A percentile compares a stretch with the other conserved stretches of the same genome.
Evolutionary conservation across 768 basidiomycete species (phyloP).

Genomic region (Auriscalpium orientale): DNA sequence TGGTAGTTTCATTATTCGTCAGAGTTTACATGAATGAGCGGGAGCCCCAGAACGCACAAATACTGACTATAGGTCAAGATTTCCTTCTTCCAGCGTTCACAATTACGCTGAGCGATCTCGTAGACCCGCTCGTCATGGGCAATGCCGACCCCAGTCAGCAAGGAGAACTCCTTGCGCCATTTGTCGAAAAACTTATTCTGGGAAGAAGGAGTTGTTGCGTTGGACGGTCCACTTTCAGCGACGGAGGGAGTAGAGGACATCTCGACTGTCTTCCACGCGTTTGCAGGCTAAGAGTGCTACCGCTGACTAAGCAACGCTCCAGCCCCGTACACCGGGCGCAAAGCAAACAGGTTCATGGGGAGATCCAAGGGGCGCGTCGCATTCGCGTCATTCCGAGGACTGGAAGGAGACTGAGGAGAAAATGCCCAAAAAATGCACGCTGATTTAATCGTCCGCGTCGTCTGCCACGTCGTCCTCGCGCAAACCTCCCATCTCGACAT

Average conservation of each 20-base stretch:
- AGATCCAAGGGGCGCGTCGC: too few relatives aligned
- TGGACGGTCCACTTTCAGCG: constrained; percentile 15
- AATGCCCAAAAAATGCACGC: too few relatives aligned
- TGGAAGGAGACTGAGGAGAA: too few relatives aligned
- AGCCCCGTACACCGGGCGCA: too few relatives aligned
- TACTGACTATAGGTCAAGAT: constrained; percentile 41
- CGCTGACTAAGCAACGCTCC: too few relatives aligned
- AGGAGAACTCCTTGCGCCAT: constrained; percentile 44
- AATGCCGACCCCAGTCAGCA: constrained; percentile 45
- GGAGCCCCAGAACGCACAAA: background rate
- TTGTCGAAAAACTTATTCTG: constrained; percentile 31
- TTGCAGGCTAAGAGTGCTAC: too few relatives aligned
- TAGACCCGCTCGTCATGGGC: constrained; percentile 34
- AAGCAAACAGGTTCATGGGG: too few relatives aligned
- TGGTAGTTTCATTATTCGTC: constrained; percentile 23
- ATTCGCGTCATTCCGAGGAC: too few relatives aligned
- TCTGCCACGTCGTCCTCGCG: background rate
- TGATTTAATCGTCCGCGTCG: background rate
- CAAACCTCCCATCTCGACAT: constrained; percentile 16
- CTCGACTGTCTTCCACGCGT: too few relatives aligned
- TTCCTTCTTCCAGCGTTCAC: constrained; percentile 45
- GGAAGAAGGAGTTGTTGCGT: constrained; percentile 18
- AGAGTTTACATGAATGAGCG: background rate
- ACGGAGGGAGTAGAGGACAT: background rate
- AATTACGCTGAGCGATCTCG: constrained; percentile 32